phyloP scores from a whole-genome alignment of 352 stramenopile species.

The Pythium guiyangense region DNA sequence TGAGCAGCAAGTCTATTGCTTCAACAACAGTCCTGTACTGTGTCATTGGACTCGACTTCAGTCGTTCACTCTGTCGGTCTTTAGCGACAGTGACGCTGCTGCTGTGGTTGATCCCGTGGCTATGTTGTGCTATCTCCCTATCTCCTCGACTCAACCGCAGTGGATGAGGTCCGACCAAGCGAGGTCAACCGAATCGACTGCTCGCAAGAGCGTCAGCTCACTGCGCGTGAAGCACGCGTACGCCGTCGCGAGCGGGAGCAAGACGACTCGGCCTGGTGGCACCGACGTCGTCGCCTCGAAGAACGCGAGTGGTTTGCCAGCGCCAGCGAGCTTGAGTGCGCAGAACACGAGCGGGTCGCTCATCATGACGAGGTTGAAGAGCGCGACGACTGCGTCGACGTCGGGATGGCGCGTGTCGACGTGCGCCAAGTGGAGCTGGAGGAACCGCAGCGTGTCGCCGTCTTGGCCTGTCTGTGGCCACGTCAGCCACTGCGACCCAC shows the following conservation, averaged over 20 bases:
- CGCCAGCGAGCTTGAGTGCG: conserved; percentile 1
- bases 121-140: no score
- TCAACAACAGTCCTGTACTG: no score
- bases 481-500: background rate
- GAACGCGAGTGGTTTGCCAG: conserved; percentile 1
- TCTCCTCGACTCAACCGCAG: conserved; percentile 3
- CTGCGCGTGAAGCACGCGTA: background rate
- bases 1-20: no score
- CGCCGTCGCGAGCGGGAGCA: background rate
- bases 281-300: background rate
- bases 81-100: no score
- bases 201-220: background rate
- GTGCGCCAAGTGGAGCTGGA: conserved; percentile 2
- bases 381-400: conserved; percentile 14
- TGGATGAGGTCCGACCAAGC: conserved; percentile 4
- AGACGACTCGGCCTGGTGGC: background rate
- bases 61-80: no score
- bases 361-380: conserved; percentile 39
- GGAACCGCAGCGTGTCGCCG: conserved; percentile 1
- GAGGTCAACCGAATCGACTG: background rate
- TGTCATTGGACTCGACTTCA: no score
- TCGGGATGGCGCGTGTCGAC: background rate
- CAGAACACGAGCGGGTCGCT: conserved; percentile 35
- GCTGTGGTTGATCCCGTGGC: no score
- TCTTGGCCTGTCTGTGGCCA: conserved; percentile 1